Evolutionary conservation across 1,284 basidiomycete genomes (phyloP), one percentile per base, ranked within the genome.

Genomic region (Microbotryum scabiosae): DNA sequence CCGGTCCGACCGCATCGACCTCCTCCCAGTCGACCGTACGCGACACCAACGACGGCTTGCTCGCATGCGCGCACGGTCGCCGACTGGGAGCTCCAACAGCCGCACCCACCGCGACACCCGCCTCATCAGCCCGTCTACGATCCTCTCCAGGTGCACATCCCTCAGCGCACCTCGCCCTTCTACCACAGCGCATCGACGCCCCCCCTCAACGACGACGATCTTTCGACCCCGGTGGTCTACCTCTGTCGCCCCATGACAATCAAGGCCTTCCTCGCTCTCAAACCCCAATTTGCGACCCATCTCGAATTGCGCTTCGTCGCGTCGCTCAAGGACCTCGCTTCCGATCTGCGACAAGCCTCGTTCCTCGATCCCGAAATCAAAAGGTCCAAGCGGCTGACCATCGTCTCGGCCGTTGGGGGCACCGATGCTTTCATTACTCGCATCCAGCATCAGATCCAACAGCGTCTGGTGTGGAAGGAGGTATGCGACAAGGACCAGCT

Each of bases 171-270:
- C 5, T 41, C 36, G 9, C 36, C 36, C 16, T 16, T 41, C 36
- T 41, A 41, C 36, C 12, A 41, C 36, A 41, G 36, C 16, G 14
- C 36, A 41, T 41, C 36, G 14, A 41, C 36, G 3, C 16, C 36
- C 16, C 16, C 36, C 36, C 10, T 41, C 4, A 12, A 41, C 5
- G 36, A 41, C 5, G 36, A 56, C 23, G 57, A 61, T 47, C 47
- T 59, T 21, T 59, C 63, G 7, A 61, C 59, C 54, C 57, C 60
- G 26, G 32, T 64, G 44, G 30, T 64, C 8, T 61, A 59, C 60
- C 57, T 59, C 60, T 53, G 53, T 18, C 50, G 63, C 1, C 57
- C 57, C 20, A 48, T 64, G 47, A 51, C 30, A 12, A 48, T 26
- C 41, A 59, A 61, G 43, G 54, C 63, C 20, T 61, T 64, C 44